Evolutionary conservation across 2,329 filamentous ascomycete species (phyloP).

Genomic region (Colletotrichum sp.): DNA sequence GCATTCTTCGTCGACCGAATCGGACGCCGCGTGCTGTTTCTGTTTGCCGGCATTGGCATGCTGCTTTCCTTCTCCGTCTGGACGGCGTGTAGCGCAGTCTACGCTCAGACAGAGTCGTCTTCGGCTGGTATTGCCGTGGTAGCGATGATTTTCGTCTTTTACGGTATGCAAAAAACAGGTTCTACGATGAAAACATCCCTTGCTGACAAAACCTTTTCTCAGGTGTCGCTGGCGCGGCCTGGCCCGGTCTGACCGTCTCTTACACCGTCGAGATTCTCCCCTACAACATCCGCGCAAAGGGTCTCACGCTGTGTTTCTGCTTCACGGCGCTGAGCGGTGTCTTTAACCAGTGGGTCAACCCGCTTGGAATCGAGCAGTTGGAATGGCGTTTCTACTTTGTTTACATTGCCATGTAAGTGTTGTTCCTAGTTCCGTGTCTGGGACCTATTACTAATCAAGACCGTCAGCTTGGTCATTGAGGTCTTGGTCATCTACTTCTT

Average conservation of each 20-base stretch:
- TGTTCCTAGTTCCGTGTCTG: rapidly evolving
- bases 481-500: constrained; percentile 44
- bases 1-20: constrained; percentile 32
- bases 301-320: constrained; percentile 23
- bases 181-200: rapidly evolving
- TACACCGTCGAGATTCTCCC: constrained; percentile 35
- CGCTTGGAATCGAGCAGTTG: constrained; percentile 45
- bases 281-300: constrained; percentile 13
- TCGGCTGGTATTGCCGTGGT: constrained; percentile 16
- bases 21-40: constrained; percentile 28
- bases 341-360: constrained; percentile 46
- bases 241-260: constrained; percentile 47
- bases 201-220: not conserved
- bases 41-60: constrained; percentile 27
- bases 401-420: constrained; percentile 36
- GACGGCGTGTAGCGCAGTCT: constrained; percentile 24
- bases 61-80: constrained; percentile 29
- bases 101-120: constrained; percentile 1
- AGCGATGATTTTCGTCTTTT: constrained; percentile 21
- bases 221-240: constrained; percentile 30
- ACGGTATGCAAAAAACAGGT: not conserved
- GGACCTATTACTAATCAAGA: not conserved
- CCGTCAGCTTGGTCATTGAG: constrained; percentile 29
- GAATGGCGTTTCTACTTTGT: constrained; percentile 50
- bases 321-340: constrained; percentile 28